Percentiles rank a stretch among this genome's conserved stretches.
phyloP scores from a whole-genome alignment of 2,329 filamentous ascomycete species.

The Dactylonectria macrodidyma region DNA sequence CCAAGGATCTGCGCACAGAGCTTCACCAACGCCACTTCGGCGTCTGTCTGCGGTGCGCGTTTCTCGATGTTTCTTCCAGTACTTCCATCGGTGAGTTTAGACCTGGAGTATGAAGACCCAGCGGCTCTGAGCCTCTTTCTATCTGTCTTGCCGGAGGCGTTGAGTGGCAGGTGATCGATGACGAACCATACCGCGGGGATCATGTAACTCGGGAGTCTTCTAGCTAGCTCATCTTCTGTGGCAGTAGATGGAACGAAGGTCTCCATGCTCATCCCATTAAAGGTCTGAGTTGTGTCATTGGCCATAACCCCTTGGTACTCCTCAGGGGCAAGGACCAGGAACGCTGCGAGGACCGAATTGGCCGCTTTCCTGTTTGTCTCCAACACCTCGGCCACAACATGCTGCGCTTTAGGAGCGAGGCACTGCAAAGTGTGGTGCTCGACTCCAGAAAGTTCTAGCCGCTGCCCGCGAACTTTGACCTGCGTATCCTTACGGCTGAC shows the following conservation, averaged over 20 bases:
- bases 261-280: not conserved
- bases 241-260: not conserved
- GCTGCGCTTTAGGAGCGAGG: not conserved
- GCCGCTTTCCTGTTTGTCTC: constrained; percentile 19
- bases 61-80: not conserved
- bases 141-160: constrained; percentile 5
- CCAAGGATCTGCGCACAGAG: constrained; percentile 56
- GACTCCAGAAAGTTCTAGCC: constrained; percentile 60
- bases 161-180: constrained; percentile 1
- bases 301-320: not conserved
- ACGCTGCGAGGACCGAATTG: not conserved
- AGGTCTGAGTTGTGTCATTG: not conserved
- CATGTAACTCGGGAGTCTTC: constrained; percentile 4
- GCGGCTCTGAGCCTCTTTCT: not conserved
- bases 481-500: constrained; percentile 48
- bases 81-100: not conserved
- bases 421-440: constrained; percentile 27
- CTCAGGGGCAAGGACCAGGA: not conserved
- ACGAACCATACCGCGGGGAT: constrained; percentile 4
- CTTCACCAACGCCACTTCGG: constrained; percentile 39
- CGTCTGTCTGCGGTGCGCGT: not conserved
- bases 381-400: constrained; percentile 24
- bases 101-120: not conserved
- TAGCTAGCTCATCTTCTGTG: not conserved
- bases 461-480: constrained; percentile 61